Conservation (phyloP, 768 basidiomycete species). For the Pulveroboletus ravenelii region DNA sequence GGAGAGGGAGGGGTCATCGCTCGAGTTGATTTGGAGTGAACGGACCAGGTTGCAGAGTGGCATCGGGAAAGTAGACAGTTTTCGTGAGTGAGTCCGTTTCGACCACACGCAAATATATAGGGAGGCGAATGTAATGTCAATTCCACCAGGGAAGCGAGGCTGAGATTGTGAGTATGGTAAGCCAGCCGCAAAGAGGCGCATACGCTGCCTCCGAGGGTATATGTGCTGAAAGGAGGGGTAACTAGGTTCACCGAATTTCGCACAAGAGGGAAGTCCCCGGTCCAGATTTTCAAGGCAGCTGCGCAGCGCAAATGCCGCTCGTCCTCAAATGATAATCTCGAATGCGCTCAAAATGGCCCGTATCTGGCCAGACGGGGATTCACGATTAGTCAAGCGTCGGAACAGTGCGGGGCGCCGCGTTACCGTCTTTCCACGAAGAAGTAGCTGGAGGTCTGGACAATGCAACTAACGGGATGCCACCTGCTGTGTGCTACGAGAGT, state of each 20-base stretch:
- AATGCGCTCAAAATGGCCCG: not conserved
- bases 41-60: not conserved
- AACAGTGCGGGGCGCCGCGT: not conserved
- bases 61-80: conserved; percentile 6
- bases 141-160: not conserved
- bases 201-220: not conserved
- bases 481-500: conserved; percentile 1
- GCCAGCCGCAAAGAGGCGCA: not conserved
- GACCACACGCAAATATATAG: conserved; percentile 8
- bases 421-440: not conserved
- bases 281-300: too few species aligned
- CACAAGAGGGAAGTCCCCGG: not conserved
- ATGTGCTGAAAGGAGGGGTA: not conserved
- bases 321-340: not conserved
- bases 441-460: conserved; percentile 8
- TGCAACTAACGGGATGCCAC: not conserved
- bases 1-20: conserved; percentile 1
- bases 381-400: not conserved
- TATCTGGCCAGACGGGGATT: not conserved
- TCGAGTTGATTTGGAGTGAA: not conserved
- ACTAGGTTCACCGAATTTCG: not conserved
- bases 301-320: not conserved
- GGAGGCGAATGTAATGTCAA: not conserved
- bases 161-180: not conserved
- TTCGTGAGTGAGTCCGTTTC: not conserved